Conservation (phyloP, 768 basidiomycete species). For the Rhodosporidiobolus odoratus region DNA sequence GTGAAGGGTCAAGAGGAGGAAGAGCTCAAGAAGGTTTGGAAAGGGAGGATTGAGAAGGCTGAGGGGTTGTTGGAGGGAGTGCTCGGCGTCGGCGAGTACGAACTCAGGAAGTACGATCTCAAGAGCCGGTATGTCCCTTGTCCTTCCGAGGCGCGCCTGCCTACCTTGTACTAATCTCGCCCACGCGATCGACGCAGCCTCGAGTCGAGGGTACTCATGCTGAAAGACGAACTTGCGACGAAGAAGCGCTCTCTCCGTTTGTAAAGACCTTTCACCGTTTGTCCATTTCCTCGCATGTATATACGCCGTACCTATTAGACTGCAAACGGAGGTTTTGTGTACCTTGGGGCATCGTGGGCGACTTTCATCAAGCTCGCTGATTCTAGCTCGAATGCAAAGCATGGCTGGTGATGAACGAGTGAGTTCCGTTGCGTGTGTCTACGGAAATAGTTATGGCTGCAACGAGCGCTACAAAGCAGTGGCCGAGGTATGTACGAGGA, state of each 20-base stretch:
- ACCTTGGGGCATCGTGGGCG: too few species aligned
- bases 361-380: too few species aligned
- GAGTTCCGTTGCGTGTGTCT: too few species aligned
- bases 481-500: too few species aligned
- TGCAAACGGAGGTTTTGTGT: background rate
- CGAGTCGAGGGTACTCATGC: slow-evolving; percentile 25
- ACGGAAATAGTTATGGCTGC: too few species aligned
- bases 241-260: slow-evolving; percentile 18
- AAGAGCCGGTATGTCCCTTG: slow-evolving; percentile 20
- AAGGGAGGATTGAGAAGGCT: background rate
- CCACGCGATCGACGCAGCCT: background rate
- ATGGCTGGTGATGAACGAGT: too few species aligned
- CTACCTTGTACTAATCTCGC: background rate
- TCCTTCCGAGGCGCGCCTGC: too few species aligned
- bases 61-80: slow-evolving; percentile 12
- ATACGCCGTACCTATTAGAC: too few species aligned
- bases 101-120: slow-evolving; percentile 33
- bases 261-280: background rate
- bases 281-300: background rate
- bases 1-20: background rate
- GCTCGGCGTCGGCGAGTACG: background rate
- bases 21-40: slow-evolving; percentile 2
- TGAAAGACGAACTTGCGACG: slow-evolving; percentile 15
- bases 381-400: too few species aligned
- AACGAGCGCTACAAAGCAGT: too few species aligned